Evolutionary conservation across 805 yeast species (phyloP).

Genomic region (Metschnikowia gelsemii): DNA sequence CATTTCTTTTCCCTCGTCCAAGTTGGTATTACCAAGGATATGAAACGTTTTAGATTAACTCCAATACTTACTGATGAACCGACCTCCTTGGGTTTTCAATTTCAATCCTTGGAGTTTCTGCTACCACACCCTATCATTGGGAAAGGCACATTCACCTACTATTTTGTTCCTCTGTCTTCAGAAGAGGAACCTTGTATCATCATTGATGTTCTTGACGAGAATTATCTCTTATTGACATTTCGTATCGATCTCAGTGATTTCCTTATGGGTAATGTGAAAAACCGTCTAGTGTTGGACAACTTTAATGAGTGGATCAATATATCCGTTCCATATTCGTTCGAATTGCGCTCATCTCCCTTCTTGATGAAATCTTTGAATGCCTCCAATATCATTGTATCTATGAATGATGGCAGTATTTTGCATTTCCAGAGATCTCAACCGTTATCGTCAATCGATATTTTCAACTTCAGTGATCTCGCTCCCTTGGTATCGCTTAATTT

Average conservation of each 20-base stretch:
- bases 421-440: slow-evolving; percentile 47
- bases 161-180: slow-evolving; percentile 15
- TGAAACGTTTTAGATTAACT: slow-evolving; percentile 32
- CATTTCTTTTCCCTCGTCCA: slow-evolving; percentile 17
- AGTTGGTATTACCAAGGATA: slow-evolving; percentile 32
- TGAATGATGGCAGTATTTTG: slow-evolving; percentile 77
- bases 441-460: slow-evolving; percentile 37
- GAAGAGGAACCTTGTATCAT: slow-evolving; percentile 35
- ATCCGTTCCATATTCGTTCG: slow-evolving; percentile 62
- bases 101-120: slow-evolving; percentile 34
- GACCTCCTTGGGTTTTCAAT: slow-evolving; percentile 32
- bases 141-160: slow-evolving; percentile 14
- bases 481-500: slow-evolving; percentile 34
- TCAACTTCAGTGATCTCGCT: slow-evolving; percentile 51
- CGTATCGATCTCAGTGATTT: slow-evolving; percentile 46
- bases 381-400: slow-evolving; percentile 51
- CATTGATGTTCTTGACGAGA: slow-evolving; percentile 54
- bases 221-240: slow-evolving; percentile 53
- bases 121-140: slow-evolving; percentile 25
- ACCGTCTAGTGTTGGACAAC: slow-evolving; percentile 27
- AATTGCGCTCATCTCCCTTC: slow-evolving; percentile 48
- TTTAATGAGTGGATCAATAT: slow-evolving; percentile 63
- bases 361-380: slow-evolving; percentile 47
- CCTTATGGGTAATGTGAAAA: slow-evolving; percentile 17
- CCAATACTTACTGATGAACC: slow-evolving; percentile 38